Percentiles rank a stretch among this genome's conserved stretches.
Evolutionary conservation across 202 grass and related monocot genomes (phyloP).

Genomic region (Eragrostis tef): DNA sequence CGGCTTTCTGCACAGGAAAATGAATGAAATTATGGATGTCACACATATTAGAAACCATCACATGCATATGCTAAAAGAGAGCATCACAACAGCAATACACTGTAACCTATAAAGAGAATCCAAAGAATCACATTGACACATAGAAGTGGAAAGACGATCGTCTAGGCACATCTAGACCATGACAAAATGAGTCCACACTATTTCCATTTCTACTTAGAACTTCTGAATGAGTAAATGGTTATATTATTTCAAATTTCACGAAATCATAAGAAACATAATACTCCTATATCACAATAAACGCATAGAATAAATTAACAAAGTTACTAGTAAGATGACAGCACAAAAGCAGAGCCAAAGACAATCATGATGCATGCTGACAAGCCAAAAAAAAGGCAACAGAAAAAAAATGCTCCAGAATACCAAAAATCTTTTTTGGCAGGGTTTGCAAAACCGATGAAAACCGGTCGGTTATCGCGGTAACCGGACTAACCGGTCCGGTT

Average conservation of each 20-base stretch:
- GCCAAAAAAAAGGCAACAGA: no score
- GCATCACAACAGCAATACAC: neutral
- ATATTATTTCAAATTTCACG: slow-evolving; percentile 13
- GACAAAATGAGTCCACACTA: neutral
- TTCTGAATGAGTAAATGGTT: slow-evolving; percentile 5
- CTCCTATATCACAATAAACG: no score
- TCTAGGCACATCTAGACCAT: slow-evolving; percentile 11
- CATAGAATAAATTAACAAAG: no score
- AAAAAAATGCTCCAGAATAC: no score
- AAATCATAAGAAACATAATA: slow-evolving; percentile 20
- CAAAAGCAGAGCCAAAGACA: no score
- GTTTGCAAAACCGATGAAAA: no score
- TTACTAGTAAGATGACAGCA: no score
- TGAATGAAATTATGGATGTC: neutral
- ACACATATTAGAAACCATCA: slow-evolving; percentile 10
- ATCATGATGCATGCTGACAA: no score
- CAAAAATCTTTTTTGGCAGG: no score
- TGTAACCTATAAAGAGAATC: slow-evolving; percentile 12
- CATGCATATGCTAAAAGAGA: slow-evolving; percentile 18
- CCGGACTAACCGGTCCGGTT: no score
- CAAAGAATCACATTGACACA: slow-evolving; percentile 19
- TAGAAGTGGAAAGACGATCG: neutral
- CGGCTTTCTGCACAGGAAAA: slow-evolving; percentile 67
- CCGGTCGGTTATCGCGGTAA: no score
- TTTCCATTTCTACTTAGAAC: slow-evolving; percentile 27